Percentiles rank a stretch among this genome's conserved stretches.
Conservation (phyloP, 306 rosid species). For the Crotalaria pallida region DNA sequence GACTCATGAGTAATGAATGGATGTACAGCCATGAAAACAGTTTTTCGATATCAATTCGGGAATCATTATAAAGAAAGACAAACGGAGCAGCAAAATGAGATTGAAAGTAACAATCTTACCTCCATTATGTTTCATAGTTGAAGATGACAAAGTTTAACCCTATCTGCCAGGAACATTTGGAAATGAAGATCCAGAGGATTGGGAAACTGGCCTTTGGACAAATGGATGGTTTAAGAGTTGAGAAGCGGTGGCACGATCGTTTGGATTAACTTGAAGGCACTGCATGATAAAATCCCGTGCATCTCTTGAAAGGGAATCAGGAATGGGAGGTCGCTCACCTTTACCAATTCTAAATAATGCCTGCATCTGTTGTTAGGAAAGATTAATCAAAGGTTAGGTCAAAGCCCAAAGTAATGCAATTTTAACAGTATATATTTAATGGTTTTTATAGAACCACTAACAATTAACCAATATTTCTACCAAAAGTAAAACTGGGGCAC, state of each 20-base stretch:
- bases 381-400: constrained; percentile 11
- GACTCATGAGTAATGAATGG: neutral
- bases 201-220: constrained; percentile 51
- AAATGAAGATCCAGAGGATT: constrained; percentile 59
- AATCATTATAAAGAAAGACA: neutral
- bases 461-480: constrained; percentile 9
- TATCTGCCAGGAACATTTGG: constrained; percentile 40
- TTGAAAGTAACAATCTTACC: constrained; percentile 33
- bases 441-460: neutral
- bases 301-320: constrained; percentile 68
- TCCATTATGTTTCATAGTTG: constrained; percentile 14
- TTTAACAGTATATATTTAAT: neutral
- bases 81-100: constrained; percentile 8
- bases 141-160: constrained; percentile 25
- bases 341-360: constrained; percentile 79
- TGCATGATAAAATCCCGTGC: constrained; percentile 61
- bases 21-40: constrained; percentile 3
- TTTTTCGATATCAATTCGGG: neutral
- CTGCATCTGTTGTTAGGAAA: constrained; percentile 57
- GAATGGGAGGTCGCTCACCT: constrained; percentile 66
- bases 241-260: constrained; percentile 63
- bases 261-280: constrained; percentile 73
- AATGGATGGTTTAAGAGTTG: constrained; percentile 70
- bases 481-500: neutral
- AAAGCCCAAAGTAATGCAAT: constrained; percentile 15